Percentiles rank a stretch among this genome's conserved stretches.
Evolutionary conservation across 140 eudicot genomes (phyloP).

Genomic region (Cichorium intybus): DNA sequence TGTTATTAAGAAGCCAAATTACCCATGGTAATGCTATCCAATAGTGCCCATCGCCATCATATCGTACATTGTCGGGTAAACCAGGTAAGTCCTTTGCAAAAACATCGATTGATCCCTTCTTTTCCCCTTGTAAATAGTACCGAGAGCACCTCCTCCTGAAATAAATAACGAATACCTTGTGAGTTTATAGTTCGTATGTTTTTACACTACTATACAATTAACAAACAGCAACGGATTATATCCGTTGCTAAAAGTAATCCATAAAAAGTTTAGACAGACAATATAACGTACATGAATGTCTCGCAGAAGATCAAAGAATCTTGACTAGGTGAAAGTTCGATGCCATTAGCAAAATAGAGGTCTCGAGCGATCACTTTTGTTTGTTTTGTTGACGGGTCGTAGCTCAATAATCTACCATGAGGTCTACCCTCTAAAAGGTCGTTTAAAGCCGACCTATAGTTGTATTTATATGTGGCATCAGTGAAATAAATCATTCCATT

Average conservation of each 20-base stretch:
- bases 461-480: conserved; percentile 42
- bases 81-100: conserved; percentile 49
- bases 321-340: conserved; percentile 47
- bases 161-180: not conserved
- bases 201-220: not conserved
- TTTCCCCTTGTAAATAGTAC: conserved; percentile 37
- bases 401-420: conserved; percentile 49
- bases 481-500: conserved; percentile 54
- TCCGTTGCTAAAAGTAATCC: not conserved
- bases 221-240: not conserved
- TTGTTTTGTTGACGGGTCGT: conserved; percentile 40
- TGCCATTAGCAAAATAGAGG: conserved; percentile 55
- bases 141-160: conserved; percentile 36
- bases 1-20: conserved; percentile 1
- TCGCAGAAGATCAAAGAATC: conserved; percentile 49
- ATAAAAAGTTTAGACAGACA: not conserved
- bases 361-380: conserved; percentile 41
- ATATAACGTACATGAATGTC: conserved; percentile 36
- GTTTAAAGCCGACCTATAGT: not conserved
- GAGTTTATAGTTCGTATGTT: not conserved
- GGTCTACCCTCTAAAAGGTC: conserved; percentile 47
- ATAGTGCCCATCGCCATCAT: conserved; percentile 39
- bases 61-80: conserved; percentile 36
- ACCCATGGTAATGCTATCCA: conserved; percentile 57
- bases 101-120: conserved; percentile 40